Conservation (phyloP, 495 filamentous ascomycete genomes). For the Aspergillus taichungensis region DNA sequence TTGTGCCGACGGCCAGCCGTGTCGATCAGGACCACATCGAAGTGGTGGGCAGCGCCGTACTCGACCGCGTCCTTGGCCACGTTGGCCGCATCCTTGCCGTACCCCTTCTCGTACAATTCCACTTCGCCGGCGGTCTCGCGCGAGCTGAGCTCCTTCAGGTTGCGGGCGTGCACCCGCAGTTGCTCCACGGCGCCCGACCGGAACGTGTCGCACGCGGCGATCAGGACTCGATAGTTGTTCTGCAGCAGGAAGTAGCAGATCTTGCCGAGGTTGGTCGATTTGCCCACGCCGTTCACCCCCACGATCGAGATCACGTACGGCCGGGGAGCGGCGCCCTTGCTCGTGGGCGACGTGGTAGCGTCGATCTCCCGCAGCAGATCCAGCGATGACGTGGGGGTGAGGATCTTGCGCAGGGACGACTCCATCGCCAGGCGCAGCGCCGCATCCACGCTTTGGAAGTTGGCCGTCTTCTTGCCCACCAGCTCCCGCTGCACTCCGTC, state of each 20-base stretch:
- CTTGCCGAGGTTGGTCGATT: slow-evolving; percentile 93
- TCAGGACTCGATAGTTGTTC: slow-evolving; percentile 91
- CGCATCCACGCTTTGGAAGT: slow-evolving; percentile 83
- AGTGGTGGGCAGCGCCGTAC: slow-evolving; percentile 63
- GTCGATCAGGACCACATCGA: slow-evolving; percentile 93
- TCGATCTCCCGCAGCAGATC: slow-evolving; percentile 92
- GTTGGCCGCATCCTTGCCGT: slow-evolving; percentile 92
- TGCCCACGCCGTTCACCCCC: slow-evolving; percentile 95
- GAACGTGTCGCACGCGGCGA: slow-evolving; percentile 95
- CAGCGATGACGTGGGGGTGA: slow-evolving; percentile 89
- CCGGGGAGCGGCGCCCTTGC: slow-evolving; percentile 44
- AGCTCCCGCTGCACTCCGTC: slow-evolving; percentile 85
- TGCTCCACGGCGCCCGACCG: slow-evolving; percentile 96
- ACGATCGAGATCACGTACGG: slow-evolving; percentile 98
- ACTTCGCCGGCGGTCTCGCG: slow-evolving; percentile 72
- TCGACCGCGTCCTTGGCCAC: slow-evolving; percentile 89
- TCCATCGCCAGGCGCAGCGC: slow-evolving; percentile 80
- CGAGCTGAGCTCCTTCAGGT: slow-evolving; percentile 73
- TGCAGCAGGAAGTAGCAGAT: slow-evolving; percentile 96
- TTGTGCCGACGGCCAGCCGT: slow-evolving; percentile 94
- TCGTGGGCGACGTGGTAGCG: slow-evolving; percentile 55
- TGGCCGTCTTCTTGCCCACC: slow-evolving; percentile 82
- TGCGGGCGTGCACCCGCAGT: slow-evolving; percentile 84
- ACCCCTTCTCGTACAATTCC: slow-evolving; percentile 91
- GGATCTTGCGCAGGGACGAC: slow-evolving; percentile 81